phyloP scores from a whole-genome alignment of 2,329 filamentous ascomycete genomes.

The Westerdykella aurantiaca region DNA sequence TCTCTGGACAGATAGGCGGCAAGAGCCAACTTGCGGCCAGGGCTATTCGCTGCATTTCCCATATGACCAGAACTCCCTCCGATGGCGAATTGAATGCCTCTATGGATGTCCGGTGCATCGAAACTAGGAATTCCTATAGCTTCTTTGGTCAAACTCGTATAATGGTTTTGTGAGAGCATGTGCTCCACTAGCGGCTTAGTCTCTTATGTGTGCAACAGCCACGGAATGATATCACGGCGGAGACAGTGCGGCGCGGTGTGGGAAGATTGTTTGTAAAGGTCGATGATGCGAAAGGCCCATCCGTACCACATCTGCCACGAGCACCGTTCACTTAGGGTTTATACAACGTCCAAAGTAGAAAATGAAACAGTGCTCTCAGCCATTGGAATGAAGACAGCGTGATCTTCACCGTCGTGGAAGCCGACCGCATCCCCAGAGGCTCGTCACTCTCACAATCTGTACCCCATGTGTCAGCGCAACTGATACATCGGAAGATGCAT shows the following conservation, averaged over 20 bases:
- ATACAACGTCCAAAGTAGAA: no score
- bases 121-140: slow-evolving; percentile 25
- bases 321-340: no score
- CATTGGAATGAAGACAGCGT: no score
- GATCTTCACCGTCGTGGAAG: no score
- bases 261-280: slow-evolving; percentile 21
- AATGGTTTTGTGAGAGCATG: slow-evolving; percentile 11
- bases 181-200: slow-evolving; percentile 16
- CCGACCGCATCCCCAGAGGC: no score
- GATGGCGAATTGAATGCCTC: slow-evolving; percentile 34
- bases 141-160: slow-evolving; percentile 22
- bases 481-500: no score
- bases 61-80: slow-evolving; percentile 29
- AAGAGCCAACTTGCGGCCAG: slow-evolving; percentile 10
- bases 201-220: slow-evolving; percentile 20
- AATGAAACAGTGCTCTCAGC: no score
- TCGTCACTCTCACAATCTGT: no score
- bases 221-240: slow-evolving; percentile 27
- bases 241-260: slow-evolving; percentile 21
- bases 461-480: no score
- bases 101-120: slow-evolving; percentile 28
- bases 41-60: slow-evolving; percentile 32
- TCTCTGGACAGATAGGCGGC: neutral
- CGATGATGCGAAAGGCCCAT: slow-evolving; percentile 25
- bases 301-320: slow-evolving; percentile 29